Percentiles rank a stretch among this genome's conserved stretches.
These are phyloP conservation scores for Berkeleyomyces basicola DNA, from an alignment of 2,329 filamentous ascomycete genomes.

Conservation along the genomic window DNA sequence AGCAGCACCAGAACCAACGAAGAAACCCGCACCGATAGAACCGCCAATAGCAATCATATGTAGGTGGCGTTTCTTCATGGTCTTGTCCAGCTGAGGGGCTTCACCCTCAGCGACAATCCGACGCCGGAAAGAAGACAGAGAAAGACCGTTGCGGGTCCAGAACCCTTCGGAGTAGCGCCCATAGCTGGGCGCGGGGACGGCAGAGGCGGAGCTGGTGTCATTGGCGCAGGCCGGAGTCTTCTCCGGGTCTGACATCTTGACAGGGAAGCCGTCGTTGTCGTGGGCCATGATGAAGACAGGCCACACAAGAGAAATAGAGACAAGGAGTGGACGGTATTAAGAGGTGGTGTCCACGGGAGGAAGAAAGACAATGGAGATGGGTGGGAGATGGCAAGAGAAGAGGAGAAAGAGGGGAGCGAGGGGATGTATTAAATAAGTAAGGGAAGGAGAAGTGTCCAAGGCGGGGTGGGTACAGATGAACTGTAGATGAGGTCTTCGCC, in stretches of 20 bases:
- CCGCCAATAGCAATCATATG: conserved; percentile 48
- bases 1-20: conserved; percentile 41
- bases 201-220: conserved; percentile 9
- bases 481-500: conserved; percentile 5
- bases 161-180: conserved; percentile 19
- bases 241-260: conserved; percentile 11
- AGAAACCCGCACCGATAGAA: conserved; percentile 46
- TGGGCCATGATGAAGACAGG: conserved; percentile 6
- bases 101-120: conserved; percentile 20
- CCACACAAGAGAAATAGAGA: background rate
- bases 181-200: background rate
- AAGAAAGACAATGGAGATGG: background rate
- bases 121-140: conserved; percentile 24
- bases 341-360: background rate
- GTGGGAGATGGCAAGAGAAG: background rate
- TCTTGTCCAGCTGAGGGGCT: conserved; percentile 25
- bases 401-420: background rate
- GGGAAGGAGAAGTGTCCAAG: background rate
- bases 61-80: conserved; percentile 40
- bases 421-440: background rate
- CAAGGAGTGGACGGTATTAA: too few relatives aligned
- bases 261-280: conserved; percentile 3
- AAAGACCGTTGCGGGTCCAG: conserved; percentile 24
- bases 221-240: conserved; percentile 9
- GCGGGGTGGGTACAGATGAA: background rate